These are phyloP conservation scores for Monocercomonoides exilis DNA, from an alignment of 78 protist genomes.

Conservation along the genomic window DNA sequence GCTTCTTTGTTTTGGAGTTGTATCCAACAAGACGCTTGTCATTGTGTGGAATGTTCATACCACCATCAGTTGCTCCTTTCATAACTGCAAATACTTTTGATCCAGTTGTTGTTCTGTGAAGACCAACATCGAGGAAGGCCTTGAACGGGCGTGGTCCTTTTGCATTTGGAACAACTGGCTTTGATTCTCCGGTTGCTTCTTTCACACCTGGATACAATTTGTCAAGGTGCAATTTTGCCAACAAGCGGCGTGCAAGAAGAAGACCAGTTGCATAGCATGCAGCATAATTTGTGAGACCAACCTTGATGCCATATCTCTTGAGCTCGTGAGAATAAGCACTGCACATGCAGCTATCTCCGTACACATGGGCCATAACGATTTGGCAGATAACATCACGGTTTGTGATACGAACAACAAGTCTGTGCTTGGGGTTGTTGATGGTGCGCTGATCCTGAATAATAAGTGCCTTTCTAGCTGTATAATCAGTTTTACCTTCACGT, in stretches of 20 bases:
- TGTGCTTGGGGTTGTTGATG: slow-evolving; percentile 90
- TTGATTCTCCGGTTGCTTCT: slow-evolving; percentile 47
- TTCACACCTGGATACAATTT: slow-evolving; percentile 61
- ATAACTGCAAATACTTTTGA: slow-evolving; percentile 68
- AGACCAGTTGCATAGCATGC: slow-evolving; percentile 93
- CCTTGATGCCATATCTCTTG: slow-evolving; percentile 73
- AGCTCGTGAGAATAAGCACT: slow-evolving; percentile 94
- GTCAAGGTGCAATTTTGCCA: slow-evolving; percentile 69
- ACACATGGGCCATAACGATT: slow-evolving; percentile 73
- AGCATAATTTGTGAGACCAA: slow-evolving; percentile 94
- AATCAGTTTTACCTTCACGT: slow-evolving; percentile 96
- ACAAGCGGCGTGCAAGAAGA: slow-evolving; percentile 89
- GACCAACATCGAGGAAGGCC: slow-evolving; percentile 88
- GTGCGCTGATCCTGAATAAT: slow-evolving; percentile 89
- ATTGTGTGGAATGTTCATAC: slow-evolving; percentile 86
- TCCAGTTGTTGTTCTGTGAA: slow-evolving; percentile 91
- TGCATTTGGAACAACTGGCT: no score
- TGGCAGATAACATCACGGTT: slow-evolving; percentile 77
- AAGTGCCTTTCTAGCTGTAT: slow-evolving; percentile 80
- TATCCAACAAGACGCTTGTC: slow-evolving; percentile 88
- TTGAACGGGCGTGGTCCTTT: slow-evolving; percentile 83
- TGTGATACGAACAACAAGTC: slow-evolving; percentile 92
- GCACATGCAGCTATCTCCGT: slow-evolving; percentile 72
- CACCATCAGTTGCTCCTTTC: slow-evolving; percentile 97
- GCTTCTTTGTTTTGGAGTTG: slow-evolving; percentile 54